phyloP scores from a whole-genome alignment of 225 moss, liverwort and hornwort genomes.

The Neckera pumila region DNA sequence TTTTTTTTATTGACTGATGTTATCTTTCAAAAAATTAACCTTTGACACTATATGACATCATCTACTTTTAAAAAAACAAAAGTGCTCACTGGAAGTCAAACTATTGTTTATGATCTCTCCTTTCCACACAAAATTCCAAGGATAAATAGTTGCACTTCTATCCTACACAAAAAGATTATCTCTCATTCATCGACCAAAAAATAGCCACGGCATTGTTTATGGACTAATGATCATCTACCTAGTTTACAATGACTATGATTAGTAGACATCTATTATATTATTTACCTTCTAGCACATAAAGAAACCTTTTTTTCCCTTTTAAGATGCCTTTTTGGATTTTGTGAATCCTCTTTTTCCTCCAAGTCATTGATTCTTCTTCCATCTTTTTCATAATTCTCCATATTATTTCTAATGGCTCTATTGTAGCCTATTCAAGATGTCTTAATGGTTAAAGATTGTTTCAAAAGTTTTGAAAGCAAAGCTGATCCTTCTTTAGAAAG shows the following conservation, averaged over 20 bases:
- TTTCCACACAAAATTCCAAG: too few relatives aligned
- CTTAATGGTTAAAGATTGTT: background rate
- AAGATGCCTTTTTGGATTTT: background rate
- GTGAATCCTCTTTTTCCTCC: rapidly evolving
- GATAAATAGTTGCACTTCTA: too few relatives aligned
- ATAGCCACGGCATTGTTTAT: too few relatives aligned
- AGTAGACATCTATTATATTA: rapidly evolving
- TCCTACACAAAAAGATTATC: too few relatives aligned
- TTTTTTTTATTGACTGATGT: background rate
- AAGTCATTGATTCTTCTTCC: background rate
- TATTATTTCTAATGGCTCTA: rapidly evolving
- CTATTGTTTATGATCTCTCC: too few relatives aligned
- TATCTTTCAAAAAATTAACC: too few relatives aligned
- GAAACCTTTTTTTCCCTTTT: background rate
- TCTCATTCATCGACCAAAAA: too few relatives aligned
- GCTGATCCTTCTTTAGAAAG: background rate
- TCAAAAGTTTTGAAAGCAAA: background rate
- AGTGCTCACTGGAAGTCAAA: too few relatives aligned
- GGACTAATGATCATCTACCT: background rate
- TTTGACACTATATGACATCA: too few relatives aligned
- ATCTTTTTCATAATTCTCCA: background rate
- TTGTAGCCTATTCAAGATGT: background rate
- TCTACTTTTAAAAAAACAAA: too few relatives aligned
- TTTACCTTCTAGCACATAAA: background rate
- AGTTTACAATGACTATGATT: background rate